phyloP scores from a whole-genome alignment of 805 yeast genomes.

The Yamadazyma sp. region DNA sequence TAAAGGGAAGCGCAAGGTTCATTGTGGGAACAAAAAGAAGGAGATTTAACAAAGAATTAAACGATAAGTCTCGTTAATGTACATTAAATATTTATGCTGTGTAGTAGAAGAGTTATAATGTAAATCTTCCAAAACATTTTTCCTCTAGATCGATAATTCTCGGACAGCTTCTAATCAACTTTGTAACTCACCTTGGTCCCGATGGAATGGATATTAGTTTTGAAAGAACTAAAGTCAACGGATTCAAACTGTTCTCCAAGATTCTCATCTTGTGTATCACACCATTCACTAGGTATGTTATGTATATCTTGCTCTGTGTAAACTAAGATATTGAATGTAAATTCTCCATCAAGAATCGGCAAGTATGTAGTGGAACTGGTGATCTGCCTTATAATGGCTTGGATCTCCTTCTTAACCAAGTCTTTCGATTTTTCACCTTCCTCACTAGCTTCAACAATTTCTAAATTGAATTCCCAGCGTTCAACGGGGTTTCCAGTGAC shows the following conservation, averaged over 20 bases:
- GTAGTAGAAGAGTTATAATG: constrained; percentile 3
- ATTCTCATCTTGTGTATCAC: constrained; percentile 63
- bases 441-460: constrained; percentile 29
- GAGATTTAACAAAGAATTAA: constrained; percentile 43
- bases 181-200: constrained; percentile 70
- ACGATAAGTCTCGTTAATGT: constrained; percentile 7
- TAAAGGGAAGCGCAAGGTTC: constrained; percentile 48
- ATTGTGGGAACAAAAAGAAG: constrained; percentile 51
- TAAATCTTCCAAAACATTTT: too few relatives aligned
- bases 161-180: constrained; percentile 18
- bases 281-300: constrained; percentile 81
- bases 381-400: constrained; percentile 81
- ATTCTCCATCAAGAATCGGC: constrained; percentile 61
- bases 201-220: constrained; percentile 66
- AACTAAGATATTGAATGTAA: constrained; percentile 83
- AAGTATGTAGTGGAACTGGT: constrained; percentile 85
- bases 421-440: constrained; percentile 36
- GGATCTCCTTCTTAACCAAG: constrained; percentile 72
- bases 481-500: constrained; percentile 70
- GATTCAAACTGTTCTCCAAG: constrained; percentile 57
- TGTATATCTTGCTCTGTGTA: constrained; percentile 62
- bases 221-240: constrained; percentile 68
- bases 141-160: too few relatives aligned
- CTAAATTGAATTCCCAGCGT: constrained; percentile 81
- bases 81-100: constrained; percentile 4